These are phyloP conservation scores for Withania somnifera DNA, from an alignment of 305 asterid species.

Conservation along the genomic window DNA sequence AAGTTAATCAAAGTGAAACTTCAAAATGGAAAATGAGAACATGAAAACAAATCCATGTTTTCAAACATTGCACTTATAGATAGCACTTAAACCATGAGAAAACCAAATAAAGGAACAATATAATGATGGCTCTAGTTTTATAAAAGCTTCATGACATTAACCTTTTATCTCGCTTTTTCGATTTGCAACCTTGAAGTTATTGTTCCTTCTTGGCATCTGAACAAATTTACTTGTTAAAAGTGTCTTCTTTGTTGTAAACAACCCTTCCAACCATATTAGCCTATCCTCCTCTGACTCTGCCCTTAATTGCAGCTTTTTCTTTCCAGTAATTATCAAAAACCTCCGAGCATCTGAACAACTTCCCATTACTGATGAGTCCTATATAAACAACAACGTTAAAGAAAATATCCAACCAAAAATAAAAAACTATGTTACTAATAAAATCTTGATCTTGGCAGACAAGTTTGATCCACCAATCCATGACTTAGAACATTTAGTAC, in stretches of 20 bases:
- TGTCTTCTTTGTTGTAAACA: slow-evolving; percentile 11
- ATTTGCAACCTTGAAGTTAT: background rate
- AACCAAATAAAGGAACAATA: background rate
- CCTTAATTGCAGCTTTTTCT: slow-evolving; percentile 18
- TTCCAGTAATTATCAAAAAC: slow-evolving; percentile 19
- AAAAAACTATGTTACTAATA: background rate
- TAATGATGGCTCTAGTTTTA: background rate
- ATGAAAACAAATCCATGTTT: background rate
- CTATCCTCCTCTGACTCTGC: slow-evolving; percentile 16
- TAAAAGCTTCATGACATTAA: background rate
- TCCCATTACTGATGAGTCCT: slow-evolving; percentile 20
- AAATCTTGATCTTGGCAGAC: background rate
- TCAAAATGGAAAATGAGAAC: background rate
- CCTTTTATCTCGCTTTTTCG: background rate
- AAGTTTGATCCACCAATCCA: background rate
- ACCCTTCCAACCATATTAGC: slow-evolving; percentile 16
- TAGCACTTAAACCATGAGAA: background rate
- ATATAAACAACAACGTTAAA: background rate
- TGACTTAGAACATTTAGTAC: background rate
- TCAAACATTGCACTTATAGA: background rate
- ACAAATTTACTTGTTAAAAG: slow-evolving; percentile 1
- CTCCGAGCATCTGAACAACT: slow-evolving; percentile 19
- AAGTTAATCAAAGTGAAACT: background rate
- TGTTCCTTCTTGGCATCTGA: background rate
- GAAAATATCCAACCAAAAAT: background rate